These are phyloP conservation scores for Karstenula rhodostoma DNA, from an alignment of 2,329 filamentous ascomycete genomes.

Conservation along the genomic window DNA sequence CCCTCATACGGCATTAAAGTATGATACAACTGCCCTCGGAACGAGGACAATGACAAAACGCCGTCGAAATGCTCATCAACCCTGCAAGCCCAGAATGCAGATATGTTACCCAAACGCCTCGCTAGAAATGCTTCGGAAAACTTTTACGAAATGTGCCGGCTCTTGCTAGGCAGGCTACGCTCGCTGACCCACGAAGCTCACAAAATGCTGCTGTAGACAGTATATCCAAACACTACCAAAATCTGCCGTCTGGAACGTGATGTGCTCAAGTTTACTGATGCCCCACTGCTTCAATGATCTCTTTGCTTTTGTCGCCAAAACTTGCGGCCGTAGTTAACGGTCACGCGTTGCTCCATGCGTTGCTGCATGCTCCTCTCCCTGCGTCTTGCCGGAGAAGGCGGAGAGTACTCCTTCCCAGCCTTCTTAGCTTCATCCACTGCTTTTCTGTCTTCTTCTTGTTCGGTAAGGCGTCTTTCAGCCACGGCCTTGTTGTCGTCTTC, in stretches of 20 bases:
- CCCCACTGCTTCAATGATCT: constrained; percentile 23
- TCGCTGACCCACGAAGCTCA: too few species aligned
- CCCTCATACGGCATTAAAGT: not conserved
- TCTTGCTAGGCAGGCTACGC: not conserved
- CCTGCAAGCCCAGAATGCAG: constrained; percentile 28
- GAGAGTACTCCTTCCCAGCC: constrained; percentile 38
- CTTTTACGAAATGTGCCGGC: not conserved
- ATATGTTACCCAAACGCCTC: constrained; percentile 49
- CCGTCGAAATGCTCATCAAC: constrained; percentile 33
- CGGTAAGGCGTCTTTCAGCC: constrained; percentile 12
- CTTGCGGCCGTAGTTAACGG: constrained; percentile 68
- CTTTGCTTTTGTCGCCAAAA: constrained; percentile 62
- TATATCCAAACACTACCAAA: not conserved
- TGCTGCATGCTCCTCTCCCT: constrained; percentile 44
- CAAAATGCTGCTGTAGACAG: not conserved
- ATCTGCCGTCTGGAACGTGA: not conserved
- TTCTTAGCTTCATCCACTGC: constrained; percentile 29
- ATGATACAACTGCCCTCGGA: constrained; percentile 29
- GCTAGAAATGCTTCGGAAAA: constrained; percentile 44
- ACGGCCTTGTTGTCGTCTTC: not conserved
- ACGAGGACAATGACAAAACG: constrained; percentile 21
- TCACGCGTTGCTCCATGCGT: constrained; percentile 47
- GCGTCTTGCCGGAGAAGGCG: not conserved
- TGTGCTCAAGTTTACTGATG: constrained; percentile 1
- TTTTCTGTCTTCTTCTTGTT: constrained; percentile 26